Evolutionary conservation across 805 yeast species (phyloP).

Genomic region (Sugiyamaella floridensis): DNA sequence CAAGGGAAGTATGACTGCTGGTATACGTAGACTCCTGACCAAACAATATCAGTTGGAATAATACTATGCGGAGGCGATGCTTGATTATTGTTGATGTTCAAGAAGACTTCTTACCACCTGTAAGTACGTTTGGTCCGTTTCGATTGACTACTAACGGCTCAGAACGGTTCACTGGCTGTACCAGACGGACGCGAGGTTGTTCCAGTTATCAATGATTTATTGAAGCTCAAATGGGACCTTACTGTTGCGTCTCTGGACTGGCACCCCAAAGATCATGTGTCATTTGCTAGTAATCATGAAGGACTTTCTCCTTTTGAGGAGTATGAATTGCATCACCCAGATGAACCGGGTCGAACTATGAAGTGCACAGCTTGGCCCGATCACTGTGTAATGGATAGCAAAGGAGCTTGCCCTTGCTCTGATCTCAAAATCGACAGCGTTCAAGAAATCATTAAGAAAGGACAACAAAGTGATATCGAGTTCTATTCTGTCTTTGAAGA

Average conservation of each 20-base stretch:
- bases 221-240: constrained; percentile 47
- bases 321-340: constrained; percentile 47
- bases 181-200: constrained; percentile 54
- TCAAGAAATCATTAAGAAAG: constrained; percentile 58
- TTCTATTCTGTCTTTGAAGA: constrained; percentile 85
- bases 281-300: constrained; percentile 70
- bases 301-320: constrained; percentile 44
- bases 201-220: constrained; percentile 42
- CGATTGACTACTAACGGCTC: not conserved
- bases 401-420: constrained; percentile 58
- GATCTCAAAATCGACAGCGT: constrained; percentile 36
- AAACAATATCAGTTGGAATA: too few species aligned
- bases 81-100: constrained; percentile 74
- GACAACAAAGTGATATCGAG: constrained; percentile 64
- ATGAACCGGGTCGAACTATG: constrained; percentile 25
- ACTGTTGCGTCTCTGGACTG: constrained; percentile 77
- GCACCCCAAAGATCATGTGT: constrained; percentile 75
- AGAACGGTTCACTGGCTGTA: constrained; percentile 68
- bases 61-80: not conserved
- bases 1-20: too few species aligned
- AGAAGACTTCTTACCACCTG: constrained; percentile 75
- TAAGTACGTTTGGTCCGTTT: constrained; percentile 12
- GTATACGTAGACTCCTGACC: too few species aligned
- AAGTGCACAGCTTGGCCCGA: constrained; percentile 75
- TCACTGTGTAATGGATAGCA: constrained; percentile 71